phyloP scores from a whole-genome alignment of 2,329 filamentous ascomycete genomes.

The Chaetomium sp. region DNA sequence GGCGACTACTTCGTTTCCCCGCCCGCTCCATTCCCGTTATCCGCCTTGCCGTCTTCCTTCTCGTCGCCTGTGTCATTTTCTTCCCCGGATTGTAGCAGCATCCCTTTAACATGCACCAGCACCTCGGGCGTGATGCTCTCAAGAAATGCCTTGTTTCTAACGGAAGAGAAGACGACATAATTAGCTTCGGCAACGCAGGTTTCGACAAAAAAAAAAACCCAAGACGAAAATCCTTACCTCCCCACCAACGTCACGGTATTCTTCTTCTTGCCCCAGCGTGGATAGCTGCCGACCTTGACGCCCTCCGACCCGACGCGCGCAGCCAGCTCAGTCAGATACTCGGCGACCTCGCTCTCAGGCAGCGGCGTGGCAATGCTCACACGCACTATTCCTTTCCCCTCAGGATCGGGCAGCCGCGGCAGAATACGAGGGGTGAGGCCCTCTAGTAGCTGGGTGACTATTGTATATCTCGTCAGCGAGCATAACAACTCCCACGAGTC shows the following conservation, averaged over 20 bases:
- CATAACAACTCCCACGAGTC: neutral
- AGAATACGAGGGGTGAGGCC: conserved; percentile 65
- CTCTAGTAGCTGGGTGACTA: conserved; percentile 68
- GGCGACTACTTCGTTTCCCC: no score
- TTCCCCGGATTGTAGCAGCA: conserved; percentile 25
- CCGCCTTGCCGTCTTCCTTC: neutral
- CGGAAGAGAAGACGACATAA: neutral
- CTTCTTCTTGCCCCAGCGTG: conserved; percentile 76
- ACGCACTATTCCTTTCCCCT: conserved; percentile 72
- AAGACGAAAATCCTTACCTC: conserved; percentile 30
- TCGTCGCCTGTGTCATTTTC: neutral
- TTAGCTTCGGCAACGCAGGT: no score
- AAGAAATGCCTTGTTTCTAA: conserved; percentile 66
- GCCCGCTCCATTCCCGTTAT: neutral
- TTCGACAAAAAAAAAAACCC: no score
- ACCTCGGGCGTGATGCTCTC: conserved; percentile 76
- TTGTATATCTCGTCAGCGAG: neutral
- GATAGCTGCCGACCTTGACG: conserved; percentile 93
- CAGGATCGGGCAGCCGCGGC: conserved; percentile 67
- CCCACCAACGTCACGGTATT: conserved; percentile 89
- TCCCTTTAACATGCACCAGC: conserved; percentile 66
- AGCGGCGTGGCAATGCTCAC: conserved; percentile 82
- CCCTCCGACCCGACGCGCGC: conserved; percentile 65
- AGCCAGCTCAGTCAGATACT: conserved; percentile 74
- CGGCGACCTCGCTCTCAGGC: conserved; percentile 77